phyloP scores from a whole-genome alignment of 148 eudicot species.

The Silene conica region DNA sequence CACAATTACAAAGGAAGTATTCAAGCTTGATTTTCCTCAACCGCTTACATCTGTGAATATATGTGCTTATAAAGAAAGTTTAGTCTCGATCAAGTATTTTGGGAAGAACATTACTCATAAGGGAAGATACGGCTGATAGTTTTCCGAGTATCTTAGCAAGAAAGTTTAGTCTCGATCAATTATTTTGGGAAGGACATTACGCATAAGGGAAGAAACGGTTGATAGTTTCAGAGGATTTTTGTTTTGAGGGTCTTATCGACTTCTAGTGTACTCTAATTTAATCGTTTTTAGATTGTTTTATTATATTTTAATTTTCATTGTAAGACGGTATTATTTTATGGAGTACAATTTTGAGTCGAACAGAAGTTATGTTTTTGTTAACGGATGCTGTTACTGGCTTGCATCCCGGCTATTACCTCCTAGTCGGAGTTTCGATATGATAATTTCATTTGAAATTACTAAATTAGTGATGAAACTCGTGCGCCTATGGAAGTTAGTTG shows the following conservation, averaged over 20 bases:
- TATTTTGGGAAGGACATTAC: background rate
- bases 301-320: too few relatives aligned
- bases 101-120: background rate
- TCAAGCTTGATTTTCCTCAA: background rate
- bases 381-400: constrained; percentile 18
- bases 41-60: background rate
- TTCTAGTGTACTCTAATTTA: too few relatives aligned
- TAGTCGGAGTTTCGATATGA: background rate
- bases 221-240: background rate
- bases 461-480: background rate
- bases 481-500: background rate
- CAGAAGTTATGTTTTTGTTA: constrained; percentile 1
- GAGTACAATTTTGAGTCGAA: background rate
- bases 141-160: background rate
- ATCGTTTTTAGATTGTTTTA: too few relatives aligned
- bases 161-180: constrained; percentile 12
- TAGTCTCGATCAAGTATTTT: constrained; percentile 1
- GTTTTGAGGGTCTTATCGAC: too few relatives aligned
- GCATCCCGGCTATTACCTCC: background rate
- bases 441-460: constrained; percentile 9
- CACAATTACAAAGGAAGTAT: constrained; percentile 8
- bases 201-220: background rate
- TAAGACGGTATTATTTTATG: too few relatives aligned
- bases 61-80: constrained; percentile 14
- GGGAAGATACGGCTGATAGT: background rate